Evolutionary conservation across 345 rosid genomes (phyloP), one percentile per base, ranked within the genome.

Genomic region (Eucalyptus viminalis): DNA sequence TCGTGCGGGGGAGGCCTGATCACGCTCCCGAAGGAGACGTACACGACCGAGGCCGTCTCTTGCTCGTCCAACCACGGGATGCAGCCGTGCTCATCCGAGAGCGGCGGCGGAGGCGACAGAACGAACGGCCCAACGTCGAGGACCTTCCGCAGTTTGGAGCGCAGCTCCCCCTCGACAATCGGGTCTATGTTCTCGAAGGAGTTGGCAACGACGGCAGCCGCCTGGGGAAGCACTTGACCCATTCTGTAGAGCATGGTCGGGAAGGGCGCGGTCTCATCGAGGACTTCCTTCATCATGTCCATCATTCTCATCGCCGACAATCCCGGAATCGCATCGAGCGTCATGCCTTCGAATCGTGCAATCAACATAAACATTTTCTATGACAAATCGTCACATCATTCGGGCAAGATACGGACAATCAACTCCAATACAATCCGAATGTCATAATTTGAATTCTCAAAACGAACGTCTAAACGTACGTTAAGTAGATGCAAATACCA

Each of bases 21-120:
- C 21, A 93, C 65, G 88, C 95, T 95, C 49, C 99, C 99, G 56
- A 97, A 92, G 90, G 97, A 92, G 65, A 97, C 91, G 90, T 96
- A 96, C 2, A 90, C 92, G 27, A 96, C 96, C 2, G 97, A 94
- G 5, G 89, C 86, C 24, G 88, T 90, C 67, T 91, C 53, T 21
- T 90, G 95, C 37, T 87, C 90, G 91, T 93, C 87, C 60, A 97
- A 72, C 95, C 95, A 97, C 13, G 93, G 89, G 13, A 95, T 54
- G 93, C 97, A 96, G 49, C 92, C 91, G 6, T 92, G 90, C 40
- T 87, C 56, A 86, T 95, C 96, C 3, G 88, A 29, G 49, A 15
- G 40, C 1, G 45, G 13, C 29, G 76, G 31, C 53, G 86, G 88
- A 4, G 92, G 89, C 43, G 91, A 62, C 7, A 92, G 81, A 5